phyloP scores from a whole-genome alignment of 768 basidiomycete genomes.

The Chiua virens region DNA sequence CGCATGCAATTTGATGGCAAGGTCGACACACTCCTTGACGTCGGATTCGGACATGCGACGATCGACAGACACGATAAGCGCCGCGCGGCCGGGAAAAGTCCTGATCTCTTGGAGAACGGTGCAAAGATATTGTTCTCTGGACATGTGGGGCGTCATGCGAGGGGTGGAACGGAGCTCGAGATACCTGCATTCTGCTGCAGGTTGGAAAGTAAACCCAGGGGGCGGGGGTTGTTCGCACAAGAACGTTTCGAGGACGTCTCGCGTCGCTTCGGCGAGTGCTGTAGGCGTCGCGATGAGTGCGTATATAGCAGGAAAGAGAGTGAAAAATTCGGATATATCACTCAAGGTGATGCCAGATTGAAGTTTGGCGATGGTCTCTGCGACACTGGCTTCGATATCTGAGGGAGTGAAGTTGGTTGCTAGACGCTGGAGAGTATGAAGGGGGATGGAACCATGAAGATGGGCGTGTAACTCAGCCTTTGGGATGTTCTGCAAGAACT shows the following conservation, averaged over 20 bases:
- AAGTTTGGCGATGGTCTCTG: constrained; percentile 43
- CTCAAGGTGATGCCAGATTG: constrained; percentile 43
- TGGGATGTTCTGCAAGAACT: constrained; percentile 62
- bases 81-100: constrained; percentile 51
- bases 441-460: constrained; percentile 81
- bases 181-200: constrained; percentile 60
- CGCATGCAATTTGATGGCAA: constrained; percentile 53
- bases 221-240: constrained; percentile 35
- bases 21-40: constrained; percentile 53
- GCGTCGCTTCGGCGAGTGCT: constrained; percentile 54
- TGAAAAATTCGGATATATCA: constrained; percentile 72
- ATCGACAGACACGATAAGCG: constrained; percentile 76
- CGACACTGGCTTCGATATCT: constrained; percentile 36
- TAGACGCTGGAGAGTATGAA: constrained; percentile 60
- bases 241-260: constrained; percentile 66
- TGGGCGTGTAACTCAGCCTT: constrained; percentile 89
- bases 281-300: constrained; percentile 64
- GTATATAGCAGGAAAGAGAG: constrained; percentile 76
- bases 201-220: constrained; percentile 28
- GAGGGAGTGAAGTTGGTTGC: constrained; percentile 41
- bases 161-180: constrained; percentile 87
- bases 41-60: constrained; percentile 57
- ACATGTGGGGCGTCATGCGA: constrained; percentile 56
- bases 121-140: constrained; percentile 56
- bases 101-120: constrained; percentile 67